A percentile compares a stretch with the other conserved stretches of the same genome.
Evolutionary conservation across 2,329 filamentous ascomycete species (phyloP).

Genomic region (Calonectria hongkongensis): DNA sequence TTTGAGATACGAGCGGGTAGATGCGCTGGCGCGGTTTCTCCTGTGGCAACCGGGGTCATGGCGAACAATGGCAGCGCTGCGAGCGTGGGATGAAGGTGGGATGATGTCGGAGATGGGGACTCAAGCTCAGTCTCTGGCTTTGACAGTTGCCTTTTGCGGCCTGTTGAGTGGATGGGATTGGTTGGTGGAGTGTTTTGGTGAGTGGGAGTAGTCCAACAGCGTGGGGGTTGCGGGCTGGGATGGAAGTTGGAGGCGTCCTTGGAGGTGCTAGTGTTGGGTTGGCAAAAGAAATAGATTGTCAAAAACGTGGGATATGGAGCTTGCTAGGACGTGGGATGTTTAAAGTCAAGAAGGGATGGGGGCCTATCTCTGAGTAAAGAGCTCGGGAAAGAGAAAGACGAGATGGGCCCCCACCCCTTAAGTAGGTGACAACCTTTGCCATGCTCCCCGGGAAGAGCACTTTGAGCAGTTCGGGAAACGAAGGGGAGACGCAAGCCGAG

Average conservation of each 20-base stretch:
- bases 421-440: slow-evolving; percentile 51
- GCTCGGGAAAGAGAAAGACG: slow-evolving; percentile 37
- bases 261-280: slow-evolving; percentile 45
- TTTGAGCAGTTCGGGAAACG: slow-evolving; percentile 39
- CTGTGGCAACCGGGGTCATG: slow-evolving; percentile 72
- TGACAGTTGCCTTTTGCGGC: slow-evolving; percentile 59
- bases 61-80: slow-evolving; percentile 54
- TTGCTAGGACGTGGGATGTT: slow-evolving; percentile 44
- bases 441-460: slow-evolving; percentile 40
- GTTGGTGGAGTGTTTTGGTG: slow-evolving; percentile 48
- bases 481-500: slow-evolving; percentile 40
- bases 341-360: slow-evolving; percentile 38
- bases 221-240: slow-evolving; percentile 54
- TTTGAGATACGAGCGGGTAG: slow-evolving; percentile 64
- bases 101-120: slow-evolving; percentile 53
- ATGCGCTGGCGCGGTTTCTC: slow-evolving; percentile 66
- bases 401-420: slow-evolving; percentile 55
- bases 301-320: slow-evolving; percentile 41
- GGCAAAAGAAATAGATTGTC: slow-evolving; percentile 41
- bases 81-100: slow-evolving; percentile 79
- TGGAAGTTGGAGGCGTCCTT: slow-evolving; percentile 50
- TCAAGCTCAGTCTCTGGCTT: slow-evolving; percentile 54
- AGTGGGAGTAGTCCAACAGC: slow-evolving; percentile 53
- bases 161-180: slow-evolving; percentile 54
- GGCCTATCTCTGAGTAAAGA: slow-evolving; percentile 44